Evolutionary conservation across 1,139 yeast species (phyloP).

Genomic region (Ogataea hybrid): DNA sequence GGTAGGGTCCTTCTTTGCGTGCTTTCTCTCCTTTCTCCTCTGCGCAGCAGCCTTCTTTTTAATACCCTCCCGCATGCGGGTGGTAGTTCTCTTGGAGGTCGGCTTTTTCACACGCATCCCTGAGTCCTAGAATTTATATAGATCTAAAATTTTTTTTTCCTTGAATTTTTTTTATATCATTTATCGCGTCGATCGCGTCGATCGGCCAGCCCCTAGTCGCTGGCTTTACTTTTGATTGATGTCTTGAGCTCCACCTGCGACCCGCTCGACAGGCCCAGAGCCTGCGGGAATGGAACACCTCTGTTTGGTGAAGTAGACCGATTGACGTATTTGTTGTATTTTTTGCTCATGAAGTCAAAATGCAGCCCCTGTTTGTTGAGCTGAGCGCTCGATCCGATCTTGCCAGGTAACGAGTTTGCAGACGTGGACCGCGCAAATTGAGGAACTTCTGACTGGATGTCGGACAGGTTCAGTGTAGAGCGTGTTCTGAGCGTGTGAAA

Average conservation of each 20-base stretch:
- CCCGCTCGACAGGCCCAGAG: slow-evolving; percentile 10
- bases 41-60: slow-evolving; percentile 95
- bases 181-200: slow-evolving; percentile 5
- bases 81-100: slow-evolving; percentile 79
- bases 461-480: slow-evolving; percentile 21
- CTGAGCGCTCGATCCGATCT: slow-evolving; percentile 8
- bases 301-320: slow-evolving; percentile 8
- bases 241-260: slow-evolving; percentile 22
- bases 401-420: slow-evolving; percentile 12
- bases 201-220: slow-evolving; percentile 8
- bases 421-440: slow-evolving; percentile 13
- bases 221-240: slow-evolving; percentile 16
- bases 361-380: slow-evolving; percentile 6
- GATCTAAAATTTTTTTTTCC: slow-evolving; percentile 13
- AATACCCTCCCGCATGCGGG: slow-evolving; percentile 94
- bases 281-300: slow-evolving; percentile 4
- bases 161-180: not conserved
- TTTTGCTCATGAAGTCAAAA: slow-evolving; percentile 26
- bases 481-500: slow-evolving; percentile 18
- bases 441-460: slow-evolving; percentile 9
- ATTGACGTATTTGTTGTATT: slow-evolving; percentile 21
- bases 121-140: slow-evolving; percentile 3
- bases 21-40: slow-evolving; percentile 77
- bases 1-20: slow-evolving; percentile 82
- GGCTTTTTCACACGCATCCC: slow-evolving; percentile 55